phyloP scores from a whole-genome alignment of 352 stramenopile species.

The Pythium diclinum region DNA sequence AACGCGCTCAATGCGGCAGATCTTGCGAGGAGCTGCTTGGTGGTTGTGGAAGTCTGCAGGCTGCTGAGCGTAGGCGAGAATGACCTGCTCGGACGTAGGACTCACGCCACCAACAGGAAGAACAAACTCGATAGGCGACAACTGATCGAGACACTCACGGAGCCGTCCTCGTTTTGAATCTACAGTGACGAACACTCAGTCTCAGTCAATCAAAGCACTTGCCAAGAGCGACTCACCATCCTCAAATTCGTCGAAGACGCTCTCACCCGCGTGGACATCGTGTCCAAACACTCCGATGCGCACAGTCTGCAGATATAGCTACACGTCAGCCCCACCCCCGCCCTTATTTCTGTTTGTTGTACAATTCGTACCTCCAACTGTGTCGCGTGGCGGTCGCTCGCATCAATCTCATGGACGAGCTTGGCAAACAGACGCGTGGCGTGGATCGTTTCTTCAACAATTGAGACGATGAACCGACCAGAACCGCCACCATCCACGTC shows the following conservation, averaged over 20 bases:
- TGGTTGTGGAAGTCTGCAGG: background rate
- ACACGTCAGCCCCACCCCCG: background rate
- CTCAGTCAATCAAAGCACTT: background rate
- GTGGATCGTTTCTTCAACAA: slow-evolving; percentile 40
- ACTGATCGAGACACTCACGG: slow-evolving; percentile 21
- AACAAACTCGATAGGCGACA: slow-evolving; percentile 50
- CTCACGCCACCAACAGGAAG: slow-evolving; percentile 36
- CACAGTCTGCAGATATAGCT: too few species aligned
- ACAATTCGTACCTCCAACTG: slow-evolving; percentile 5
- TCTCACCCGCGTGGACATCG: slow-evolving; percentile 43
- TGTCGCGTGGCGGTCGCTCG: background rate
- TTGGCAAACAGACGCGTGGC: slow-evolving; percentile 35
- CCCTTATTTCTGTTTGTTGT: background rate
- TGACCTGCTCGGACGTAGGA: slow-evolving; percentile 36
- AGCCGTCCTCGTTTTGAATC: slow-evolving; percentile 31
- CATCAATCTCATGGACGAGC: slow-evolving; percentile 27
- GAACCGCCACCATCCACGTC: background rate
- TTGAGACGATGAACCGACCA: slow-evolving; percentile 32
- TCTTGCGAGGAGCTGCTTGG: background rate
- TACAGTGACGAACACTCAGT: slow-evolving; percentile 3
- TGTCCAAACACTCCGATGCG: slow-evolving; percentile 26
- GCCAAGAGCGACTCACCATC: slow-evolving; percentile 32
- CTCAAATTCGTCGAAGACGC: slow-evolving; percentile 44
- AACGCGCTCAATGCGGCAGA: slow-evolving; percentile 6
- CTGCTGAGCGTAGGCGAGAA: slow-evolving; percentile 29